phyloP scores from a whole-genome alignment of 1,284 basidiomycete genomes.

The Phellinidium pouzarii region DNA sequence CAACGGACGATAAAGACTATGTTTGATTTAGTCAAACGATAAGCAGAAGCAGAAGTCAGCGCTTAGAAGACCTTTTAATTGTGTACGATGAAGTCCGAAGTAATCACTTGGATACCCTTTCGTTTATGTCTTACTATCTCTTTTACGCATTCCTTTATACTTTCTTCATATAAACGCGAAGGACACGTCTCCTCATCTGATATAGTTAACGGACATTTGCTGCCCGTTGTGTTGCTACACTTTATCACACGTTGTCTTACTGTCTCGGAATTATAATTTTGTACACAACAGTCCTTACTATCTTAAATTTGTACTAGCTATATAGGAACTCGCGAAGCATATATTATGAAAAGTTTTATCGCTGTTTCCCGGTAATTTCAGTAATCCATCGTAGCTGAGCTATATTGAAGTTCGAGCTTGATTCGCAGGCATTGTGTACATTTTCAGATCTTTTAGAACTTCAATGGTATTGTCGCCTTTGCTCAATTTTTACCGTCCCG shows the following conservation, averaged over 20 bases:
- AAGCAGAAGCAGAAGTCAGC: background rate
- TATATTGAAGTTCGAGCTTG: too few relatives aligned
- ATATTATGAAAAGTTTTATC: too few relatives aligned
- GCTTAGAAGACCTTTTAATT: background rate
- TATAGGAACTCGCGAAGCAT: too few relatives aligned
- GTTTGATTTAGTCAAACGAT: background rate
- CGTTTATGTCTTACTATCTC: background rate
- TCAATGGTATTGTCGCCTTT: too few relatives aligned
- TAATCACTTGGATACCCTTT: background rate
- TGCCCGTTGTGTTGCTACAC: background rate
- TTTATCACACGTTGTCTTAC: background rate
- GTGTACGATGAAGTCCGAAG: background rate
- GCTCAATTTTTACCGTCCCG: too few relatives aligned
- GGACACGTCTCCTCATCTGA: background rate
- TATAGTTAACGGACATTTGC: background rate
- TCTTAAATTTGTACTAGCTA: background rate
- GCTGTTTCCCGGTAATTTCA: too few relatives aligned
- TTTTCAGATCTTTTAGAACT: too few relatives aligned
- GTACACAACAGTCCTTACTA: background rate
- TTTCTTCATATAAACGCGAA: background rate
- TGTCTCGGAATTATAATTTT: background rate
- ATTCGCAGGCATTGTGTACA: too few relatives aligned
- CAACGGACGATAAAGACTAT: slow-evolving; percentile 4
- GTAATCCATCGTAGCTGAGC: too few relatives aligned
- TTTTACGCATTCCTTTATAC: background rate